A percentile compares a stretch with the other conserved stretches of the same genome.
These are phyloP conservation scores for Xanthoparmelia taractica DNA, from an alignment of 495 filamentous ascomycete species.

Conservation along the genomic window DNA sequence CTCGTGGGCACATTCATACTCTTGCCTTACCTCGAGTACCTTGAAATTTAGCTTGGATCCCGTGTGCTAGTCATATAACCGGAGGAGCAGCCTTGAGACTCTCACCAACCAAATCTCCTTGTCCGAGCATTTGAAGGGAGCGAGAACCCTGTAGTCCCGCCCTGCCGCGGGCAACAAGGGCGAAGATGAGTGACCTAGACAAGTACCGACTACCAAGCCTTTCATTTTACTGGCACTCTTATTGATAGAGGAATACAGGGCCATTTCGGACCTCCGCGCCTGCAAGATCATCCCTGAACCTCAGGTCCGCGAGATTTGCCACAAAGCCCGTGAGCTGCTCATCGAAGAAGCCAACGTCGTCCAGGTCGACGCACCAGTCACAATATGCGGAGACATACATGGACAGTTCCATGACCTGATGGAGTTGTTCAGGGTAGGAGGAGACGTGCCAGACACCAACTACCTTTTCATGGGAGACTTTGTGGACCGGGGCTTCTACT, in stretches of 20 bases:
- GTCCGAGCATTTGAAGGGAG: background rate
- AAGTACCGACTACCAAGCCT: slow-evolving; percentile 45
- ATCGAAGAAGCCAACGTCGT: slow-evolving; percentile 99
- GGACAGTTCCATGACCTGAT: slow-evolving; percentile 98
- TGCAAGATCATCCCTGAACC: slow-evolving; percentile 94
- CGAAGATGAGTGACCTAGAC: slow-evolving; percentile 77
- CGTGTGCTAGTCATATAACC: background rate
- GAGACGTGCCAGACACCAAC: slow-evolving; percentile 92
- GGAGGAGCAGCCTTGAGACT: background rate
- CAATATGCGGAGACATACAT: slow-evolving; percentile 98
- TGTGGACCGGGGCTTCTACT: slow-evolving; percentile 97
- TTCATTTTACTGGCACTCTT: background rate
- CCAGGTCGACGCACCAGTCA: slow-evolving; percentile 90
- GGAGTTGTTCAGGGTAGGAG: slow-evolving; percentile 95
- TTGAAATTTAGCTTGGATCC: too few relatives aligned
- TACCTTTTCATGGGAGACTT: slow-evolving; percentile 99
- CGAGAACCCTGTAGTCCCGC: background rate
- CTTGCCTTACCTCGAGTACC: too few relatives aligned
- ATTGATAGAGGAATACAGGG: slow-evolving; percentile 43
- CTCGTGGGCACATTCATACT: too few relatives aligned
- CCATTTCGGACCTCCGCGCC: slow-evolving; percentile 86
- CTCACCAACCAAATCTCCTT: too few relatives aligned
- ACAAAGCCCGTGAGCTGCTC: slow-evolving; percentile 92
- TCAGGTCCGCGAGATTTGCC: slow-evolving; percentile 91
- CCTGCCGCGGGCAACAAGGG: background rate